A percentile compares a stretch with the other conserved stretches of the same genome.
Evolutionary conservation across 192 early-diverging fungal genomes (phyloP).

Genomic region (Cetraspora pellucida): DNA sequence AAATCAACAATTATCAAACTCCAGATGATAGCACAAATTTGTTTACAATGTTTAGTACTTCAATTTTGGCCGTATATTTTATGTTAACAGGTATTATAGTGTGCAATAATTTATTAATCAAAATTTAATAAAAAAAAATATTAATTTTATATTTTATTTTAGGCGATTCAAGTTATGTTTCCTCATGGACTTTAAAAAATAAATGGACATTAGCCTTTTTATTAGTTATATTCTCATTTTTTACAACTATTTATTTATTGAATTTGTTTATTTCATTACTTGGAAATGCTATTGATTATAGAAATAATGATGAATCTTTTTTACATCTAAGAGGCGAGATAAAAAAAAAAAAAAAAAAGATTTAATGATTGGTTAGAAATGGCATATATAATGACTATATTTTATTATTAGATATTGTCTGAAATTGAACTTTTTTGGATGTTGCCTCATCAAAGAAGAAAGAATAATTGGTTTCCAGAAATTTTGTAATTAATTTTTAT

Average conservation of each 20-base stretch:
- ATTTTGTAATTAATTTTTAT: too few relatives aligned
- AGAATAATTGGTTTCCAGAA: too few relatives aligned
- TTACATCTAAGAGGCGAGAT: too few relatives aligned
- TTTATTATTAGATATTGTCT: too few relatives aligned
- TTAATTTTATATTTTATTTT: background rate
- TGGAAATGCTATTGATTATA: background rate
- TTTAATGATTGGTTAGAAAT: too few relatives aligned
- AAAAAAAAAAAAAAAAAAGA: too few relatives aligned
- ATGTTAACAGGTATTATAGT: background rate
- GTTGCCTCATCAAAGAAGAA: too few relatives aligned
- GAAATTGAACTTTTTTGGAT: too few relatives aligned
- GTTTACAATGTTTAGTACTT: background rate
- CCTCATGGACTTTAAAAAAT: background rate
- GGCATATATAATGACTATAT: too few relatives aligned
- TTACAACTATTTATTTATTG: background rate
- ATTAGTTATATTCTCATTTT: background rate
- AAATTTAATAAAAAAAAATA: too few relatives aligned
- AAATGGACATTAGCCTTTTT: background rate
- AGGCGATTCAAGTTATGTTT: background rate
- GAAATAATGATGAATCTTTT: too few relatives aligned
- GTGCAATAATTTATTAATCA: background rate
- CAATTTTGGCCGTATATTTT: background rate
- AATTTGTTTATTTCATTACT: constrained; percentile 3
- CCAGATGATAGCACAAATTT: background rate
- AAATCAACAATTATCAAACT: background rate